Evolutionary conservation across 208 protist species (phyloP), one percentile per base, ranked within the genome.

Genomic region (Strigomonas galati): DNA sequence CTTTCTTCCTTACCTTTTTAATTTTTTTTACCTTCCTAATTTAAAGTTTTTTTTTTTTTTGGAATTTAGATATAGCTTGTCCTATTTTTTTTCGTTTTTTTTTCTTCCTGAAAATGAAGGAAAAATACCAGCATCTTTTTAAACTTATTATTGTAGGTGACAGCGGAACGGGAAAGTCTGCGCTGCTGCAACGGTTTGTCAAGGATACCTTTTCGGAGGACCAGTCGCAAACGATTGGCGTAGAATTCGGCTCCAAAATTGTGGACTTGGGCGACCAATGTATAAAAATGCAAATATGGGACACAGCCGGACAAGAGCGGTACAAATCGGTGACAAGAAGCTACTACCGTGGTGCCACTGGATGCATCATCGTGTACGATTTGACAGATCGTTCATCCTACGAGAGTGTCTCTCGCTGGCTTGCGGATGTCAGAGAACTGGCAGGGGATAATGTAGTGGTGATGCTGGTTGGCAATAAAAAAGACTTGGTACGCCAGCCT

Each of bases 291-390:
- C 97, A 99, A 72, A 98, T 99, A 71, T 98, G 96, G 96, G 96
- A 98, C 68, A 98, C 97, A 9, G 95, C 87, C 7, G 98, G 98
- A 23, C 98, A 99, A 76, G 98, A 99, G 76, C 76, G 98, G 19
- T 99, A 99, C 73, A 94, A 98, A 55, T 98, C 98, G 21, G 99
- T 99, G 62, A 99, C 98, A 1, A 63, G 83, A 27, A 90, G 81
- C 61, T 97, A 95, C 58, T 99, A 99, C 79, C 84, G 98, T 21
- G 98, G 98, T 32, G 98, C 98, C 3, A 95, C 98, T 17, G 97
- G 98, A 12, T 98, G 97, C 43, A 81, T 99, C 19, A 95, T 99
- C 53, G 98, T 99, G 3, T 99, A 99, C 78, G 98, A 99, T 78
- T 98, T 99, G 35, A 95, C 97, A 1, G 98, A 98, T 63, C 81